These are phyloP conservation scores for Myrmaecium sp. DNA, from an alignment of 2,329 filamentous ascomycete species.

Conservation along the genomic window DNA sequence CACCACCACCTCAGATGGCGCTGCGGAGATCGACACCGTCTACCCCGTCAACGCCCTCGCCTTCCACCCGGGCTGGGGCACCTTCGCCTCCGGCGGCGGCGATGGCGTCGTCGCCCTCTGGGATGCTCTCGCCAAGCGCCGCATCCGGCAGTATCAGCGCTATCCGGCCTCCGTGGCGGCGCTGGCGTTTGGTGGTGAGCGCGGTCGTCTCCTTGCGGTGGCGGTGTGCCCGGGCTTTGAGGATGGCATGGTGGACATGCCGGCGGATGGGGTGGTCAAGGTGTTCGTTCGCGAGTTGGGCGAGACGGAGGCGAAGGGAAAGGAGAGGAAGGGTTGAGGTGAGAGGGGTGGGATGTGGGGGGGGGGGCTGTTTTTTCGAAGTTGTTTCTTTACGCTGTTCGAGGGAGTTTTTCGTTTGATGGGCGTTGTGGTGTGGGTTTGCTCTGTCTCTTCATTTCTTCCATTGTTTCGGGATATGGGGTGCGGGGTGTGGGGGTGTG, in stretches of 20 bases:
- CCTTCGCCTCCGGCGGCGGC: constrained; percentile 77
- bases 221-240: constrained; percentile 78
- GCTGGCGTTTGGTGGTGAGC: constrained; percentile 57
- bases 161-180: constrained; percentile 64
- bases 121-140: constrained; percentile 80
- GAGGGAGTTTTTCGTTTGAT: no score
- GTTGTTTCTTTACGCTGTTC: no score
- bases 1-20: constrained; percentile 42
- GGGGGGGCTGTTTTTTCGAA: no score
- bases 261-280: constrained; percentile 52
- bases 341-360: constrained; percentile 6
- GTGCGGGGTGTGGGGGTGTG: no score
- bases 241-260: constrained; percentile 68
- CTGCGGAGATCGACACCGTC: constrained; percentile 70
- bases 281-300: constrained; percentile 70
- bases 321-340: constrained; percentile 60
- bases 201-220: constrained; percentile 64
- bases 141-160: constrained; percentile 78
- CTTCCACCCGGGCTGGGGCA: constrained; percentile 69
- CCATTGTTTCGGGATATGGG: no score
- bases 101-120: constrained; percentile 85
- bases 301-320: constrained; percentile 77
- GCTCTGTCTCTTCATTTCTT: no score
- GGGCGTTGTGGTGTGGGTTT: no score
- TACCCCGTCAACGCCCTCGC: constrained; percentile 82